Evolutionary conservation across 495 filamentous ascomycete species (phyloP), one percentile per base, ranked within the genome.

Genomic region (Hypoxylon subgilvum): DNA sequence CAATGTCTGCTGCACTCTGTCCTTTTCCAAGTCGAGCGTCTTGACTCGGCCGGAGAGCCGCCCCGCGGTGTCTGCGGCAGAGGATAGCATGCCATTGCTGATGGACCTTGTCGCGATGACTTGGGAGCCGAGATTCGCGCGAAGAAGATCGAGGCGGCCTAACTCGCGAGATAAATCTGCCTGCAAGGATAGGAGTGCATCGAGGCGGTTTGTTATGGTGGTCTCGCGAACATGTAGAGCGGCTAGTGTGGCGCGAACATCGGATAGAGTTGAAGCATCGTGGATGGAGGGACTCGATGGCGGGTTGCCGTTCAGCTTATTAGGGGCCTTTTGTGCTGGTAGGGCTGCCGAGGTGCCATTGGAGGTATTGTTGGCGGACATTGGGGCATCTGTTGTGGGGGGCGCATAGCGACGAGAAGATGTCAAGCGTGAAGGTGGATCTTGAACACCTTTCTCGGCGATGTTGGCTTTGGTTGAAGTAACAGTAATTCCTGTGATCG

Each of bases 11-110:
- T 91, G 89, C 6, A 97, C 95, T 22, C 90, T 83, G 8, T 87
- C 84, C 74, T 97, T 93, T 73, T 97, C 94, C 10, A 88, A 77
- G 67, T 98, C 94, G 12, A 98, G 83, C 7, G 83, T 78, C 56
- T 89, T 89, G 34, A 98, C 94, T 9, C 91, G 88, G 63, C 80
- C 80, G 10, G 91, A 94, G 61, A 97, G 90, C 45, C 89, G 87
- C 13, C 84, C 81, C n/a, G 95, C 94, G 28, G 92, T 96, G 21
- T 85, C 78, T 4, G 95, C 85, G 31, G 95, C 91, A 22, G 84
- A 81, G 38, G 89, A 87, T 45, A 98, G 86, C 85, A 96, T 92
- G 58, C 81, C 85, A 83, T 91, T 88, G 79, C 89, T 88, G 65
- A 98, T 88, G 14, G 84, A 76, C 35, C 93, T 84, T 8, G 92